A percentile compares a stretch with the other conserved stretches of the same genome.
These are phyloP conservation scores for Epichloe hybrida DNA, from an alignment of 2,329 filamentous ascomycete species.

Conservation along the genomic window DNA sequence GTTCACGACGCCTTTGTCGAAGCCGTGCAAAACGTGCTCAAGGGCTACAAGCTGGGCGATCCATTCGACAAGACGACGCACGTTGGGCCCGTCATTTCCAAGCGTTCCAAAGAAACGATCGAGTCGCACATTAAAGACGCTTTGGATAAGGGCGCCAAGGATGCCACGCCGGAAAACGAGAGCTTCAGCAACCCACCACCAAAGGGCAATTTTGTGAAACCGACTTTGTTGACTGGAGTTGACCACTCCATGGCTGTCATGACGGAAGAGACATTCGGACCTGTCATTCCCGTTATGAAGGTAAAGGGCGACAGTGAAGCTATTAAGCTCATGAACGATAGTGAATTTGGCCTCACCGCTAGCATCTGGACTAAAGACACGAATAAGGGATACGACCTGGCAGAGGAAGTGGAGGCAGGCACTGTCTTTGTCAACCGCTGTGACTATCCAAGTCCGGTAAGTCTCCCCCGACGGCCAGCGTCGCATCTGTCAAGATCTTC, in stretches of 20 bases:
- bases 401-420: slow-evolving; percentile 74
- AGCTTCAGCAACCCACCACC: slow-evolving; percentile 58
- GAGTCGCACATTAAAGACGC: slow-evolving; percentile 72
- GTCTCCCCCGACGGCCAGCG: slow-evolving; percentile 21
- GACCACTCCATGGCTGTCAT: slow-evolving; percentile 78
- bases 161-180: slow-evolving; percentile 70
- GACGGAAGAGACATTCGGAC: slow-evolving; percentile 90
- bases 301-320: slow-evolving; percentile 73
- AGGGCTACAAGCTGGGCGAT: slow-evolving; percentile 76
- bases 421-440: slow-evolving; percentile 94
- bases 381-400: slow-evolving; percentile 58
- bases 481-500: background rate
- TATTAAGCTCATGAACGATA: slow-evolving; percentile 80
- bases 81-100: slow-evolving; percentile 79
- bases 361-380: slow-evolving; percentile 94
- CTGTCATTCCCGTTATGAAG: slow-evolving; percentile 80
- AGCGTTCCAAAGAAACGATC: slow-evolving; percentile 62
- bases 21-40: slow-evolving; percentile 66
- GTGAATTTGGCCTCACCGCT: slow-evolving; percentile 86
- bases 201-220: slow-evolving; percentile 81
- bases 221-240: slow-evolving; percentile 67
- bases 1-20: slow-evolving; percentile 74
- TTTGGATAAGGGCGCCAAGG: slow-evolving; percentile 66
- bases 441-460: slow-evolving; percentile 81
- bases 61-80: slow-evolving; percentile 68